These are phyloP conservation scores for Phoma herbarum DNA, from an alignment of 2,329 filamentous ascomycete species.

Conservation along the genomic window DNA sequence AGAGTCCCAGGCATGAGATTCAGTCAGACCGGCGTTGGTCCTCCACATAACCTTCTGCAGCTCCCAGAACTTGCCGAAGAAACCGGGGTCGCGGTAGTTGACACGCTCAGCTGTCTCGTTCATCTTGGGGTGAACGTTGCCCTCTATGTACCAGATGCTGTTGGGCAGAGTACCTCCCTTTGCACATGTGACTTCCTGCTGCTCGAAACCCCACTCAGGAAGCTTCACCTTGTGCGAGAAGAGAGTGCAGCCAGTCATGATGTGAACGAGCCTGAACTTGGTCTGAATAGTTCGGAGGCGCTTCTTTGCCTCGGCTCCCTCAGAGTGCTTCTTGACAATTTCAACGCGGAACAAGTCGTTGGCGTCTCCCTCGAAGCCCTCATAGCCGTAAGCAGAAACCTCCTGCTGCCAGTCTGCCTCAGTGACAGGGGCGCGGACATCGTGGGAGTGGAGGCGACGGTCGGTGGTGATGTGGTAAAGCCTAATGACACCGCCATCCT, in stretches of 20 bases:
- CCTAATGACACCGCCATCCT: conserved; percentile 80
- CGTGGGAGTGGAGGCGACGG: conserved; percentile 93
- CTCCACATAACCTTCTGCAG: conserved; percentile 98
- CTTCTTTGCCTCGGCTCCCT: conserved; percentile 79
- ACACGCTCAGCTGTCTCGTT: conserved; percentile 82
- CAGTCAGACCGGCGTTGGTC: conserved; percentile 94
- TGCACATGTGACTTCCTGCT: conserved; percentile 98
- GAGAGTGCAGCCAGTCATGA: conserved; percentile 95
- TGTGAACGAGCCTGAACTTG: conserved; percentile 92
- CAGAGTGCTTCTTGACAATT: conserved; percentile 89
- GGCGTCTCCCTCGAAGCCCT: conserved; percentile 95
- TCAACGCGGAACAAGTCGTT: conserved; percentile 96
- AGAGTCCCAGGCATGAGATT: conserved; percentile 98
- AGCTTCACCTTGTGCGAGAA: conserved; percentile 99
- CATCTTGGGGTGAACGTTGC: conserved; percentile 83
- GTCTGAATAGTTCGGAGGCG: conserved; percentile 92
- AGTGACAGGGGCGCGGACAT: conserved; percentile 70
- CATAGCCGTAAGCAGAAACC: conserved; percentile 95
- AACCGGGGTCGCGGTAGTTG: conserved; percentile 93
- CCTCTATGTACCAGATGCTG: conserved; percentile 96
- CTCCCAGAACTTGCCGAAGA: conserved; percentile 98
- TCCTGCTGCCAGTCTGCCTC: conserved; percentile 84
- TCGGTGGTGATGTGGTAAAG: conserved; percentile 86
- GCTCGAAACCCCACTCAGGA: conserved; percentile 96
- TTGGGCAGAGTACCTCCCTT: conserved; percentile 91